Percentiles rank a stretch among this genome's conserved stretches.
These are phyloP conservation scores for Mortierella sp. DNA, from an alignment of 371 early-diverging fungal species.

Conservation along the genomic window DNA sequence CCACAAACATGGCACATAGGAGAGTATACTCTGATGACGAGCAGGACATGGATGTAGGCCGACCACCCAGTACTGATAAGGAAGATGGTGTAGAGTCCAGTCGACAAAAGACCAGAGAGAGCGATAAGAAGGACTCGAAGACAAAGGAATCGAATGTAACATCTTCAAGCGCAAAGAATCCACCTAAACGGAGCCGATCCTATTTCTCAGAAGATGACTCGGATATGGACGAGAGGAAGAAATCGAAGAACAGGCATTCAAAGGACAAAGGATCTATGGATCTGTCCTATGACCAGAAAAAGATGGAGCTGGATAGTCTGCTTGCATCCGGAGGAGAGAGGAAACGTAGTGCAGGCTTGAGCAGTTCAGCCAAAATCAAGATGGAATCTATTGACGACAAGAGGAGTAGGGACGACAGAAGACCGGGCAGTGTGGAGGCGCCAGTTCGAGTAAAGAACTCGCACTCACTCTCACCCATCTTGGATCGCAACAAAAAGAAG, in stretches of 20 bases:
- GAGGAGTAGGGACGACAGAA: conserved; percentile 15
- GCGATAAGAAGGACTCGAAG: not conserved
- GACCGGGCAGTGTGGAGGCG: not conserved
- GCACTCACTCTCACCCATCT: conserved; percentile 28
- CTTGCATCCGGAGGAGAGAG: not conserved
- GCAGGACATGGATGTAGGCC: conserved; percentile 16
- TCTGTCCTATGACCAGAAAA: conserved; percentile 7
- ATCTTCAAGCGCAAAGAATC: conserved; percentile 1
- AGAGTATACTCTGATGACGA: conserved; percentile 27
- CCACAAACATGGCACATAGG: conserved; percentile 8
- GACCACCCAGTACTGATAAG: conserved; percentile 10
- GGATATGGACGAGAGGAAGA: conserved; percentile 22
- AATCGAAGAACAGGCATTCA: not conserved
- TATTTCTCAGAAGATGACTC: conserved; percentile 29
- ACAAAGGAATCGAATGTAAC: not conserved
- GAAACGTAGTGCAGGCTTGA: not conserved
- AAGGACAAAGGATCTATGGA: conserved; percentile 21
- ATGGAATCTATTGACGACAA: conserved; percentile 13
- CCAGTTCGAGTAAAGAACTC: conserved; percentile 18
- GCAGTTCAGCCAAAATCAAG: conserved; percentile 3
- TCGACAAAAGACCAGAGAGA: conserved; percentile 10
- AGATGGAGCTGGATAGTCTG: conserved; percentile 10
- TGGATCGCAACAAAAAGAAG: conserved; percentile 26
- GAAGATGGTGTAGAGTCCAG: conserved; percentile 5
- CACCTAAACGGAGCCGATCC: conserved; percentile 19